Conservation (phyloP, 768 basidiomycete genomes). For the Coprinopsis strossmayeri region DNA sequence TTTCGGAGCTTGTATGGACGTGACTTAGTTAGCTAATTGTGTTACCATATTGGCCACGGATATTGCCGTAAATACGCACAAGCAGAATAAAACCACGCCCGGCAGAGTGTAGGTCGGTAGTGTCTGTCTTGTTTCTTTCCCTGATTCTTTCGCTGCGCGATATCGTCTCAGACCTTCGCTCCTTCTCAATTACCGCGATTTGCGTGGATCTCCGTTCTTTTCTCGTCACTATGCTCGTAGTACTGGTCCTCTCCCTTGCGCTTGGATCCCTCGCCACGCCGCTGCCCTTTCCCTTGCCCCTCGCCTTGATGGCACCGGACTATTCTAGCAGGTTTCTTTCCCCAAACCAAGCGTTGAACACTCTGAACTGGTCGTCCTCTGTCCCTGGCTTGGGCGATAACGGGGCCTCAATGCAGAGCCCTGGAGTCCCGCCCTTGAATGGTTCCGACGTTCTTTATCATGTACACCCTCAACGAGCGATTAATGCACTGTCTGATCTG, state of each 20-base stretch:
- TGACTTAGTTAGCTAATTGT: no score
- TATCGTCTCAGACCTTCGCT: conserved; percentile 11
- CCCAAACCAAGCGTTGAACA: conserved; percentile 1
- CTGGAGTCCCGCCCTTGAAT: not conserved
- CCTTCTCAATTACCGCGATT: conserved; percentile 10
- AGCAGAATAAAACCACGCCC: conserved; percentile 6
- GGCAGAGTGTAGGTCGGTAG: conserved; percentile 6
- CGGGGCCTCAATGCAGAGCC: not conserved
- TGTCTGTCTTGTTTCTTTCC: conserved; percentile 7
- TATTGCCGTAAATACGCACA: conserved; percentile 5
- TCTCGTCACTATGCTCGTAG: conserved; percentile 19
- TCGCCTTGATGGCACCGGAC: conserved; percentile 21
- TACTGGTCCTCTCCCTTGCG: conserved; percentile 33
- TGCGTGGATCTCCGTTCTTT: conserved; percentile 22
- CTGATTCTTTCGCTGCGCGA: conserved; percentile 21
- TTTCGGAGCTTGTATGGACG: no score
- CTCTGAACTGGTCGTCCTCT: conserved; percentile 4
- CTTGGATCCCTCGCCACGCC: conserved; percentile 30
- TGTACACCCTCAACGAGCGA: not conserved
- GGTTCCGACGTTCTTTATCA: not conserved
- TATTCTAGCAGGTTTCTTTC: conserved; percentile 20
- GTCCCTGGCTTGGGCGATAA: not conserved
- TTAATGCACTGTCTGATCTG: conserved; percentile 2
- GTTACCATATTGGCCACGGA: no score
- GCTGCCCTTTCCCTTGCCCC: conserved; percentile 26